A percentile compares a stretch with the other conserved stretches of the same genome.
Conservation (phyloP, 2,329 filamentous ascomycete species). For the Aspergillus sp. region DNA sequence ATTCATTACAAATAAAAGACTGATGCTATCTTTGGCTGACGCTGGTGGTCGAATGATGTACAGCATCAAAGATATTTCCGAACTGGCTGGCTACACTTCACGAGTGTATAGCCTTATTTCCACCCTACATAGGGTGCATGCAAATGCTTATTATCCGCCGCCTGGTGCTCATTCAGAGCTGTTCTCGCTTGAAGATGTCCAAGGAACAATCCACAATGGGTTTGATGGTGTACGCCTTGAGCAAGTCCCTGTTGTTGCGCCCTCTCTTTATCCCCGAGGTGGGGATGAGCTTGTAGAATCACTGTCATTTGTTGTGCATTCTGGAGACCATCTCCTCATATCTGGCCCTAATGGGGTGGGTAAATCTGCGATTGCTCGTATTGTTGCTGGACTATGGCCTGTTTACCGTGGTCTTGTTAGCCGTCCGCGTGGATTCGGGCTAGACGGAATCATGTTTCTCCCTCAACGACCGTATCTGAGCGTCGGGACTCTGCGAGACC, state of each 20-base stretch:
- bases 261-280: constrained; percentile 80
- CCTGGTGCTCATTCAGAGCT: constrained; percentile 70
- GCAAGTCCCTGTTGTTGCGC: constrained; percentile 88
- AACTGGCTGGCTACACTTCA: constrained; percentile 93
- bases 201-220: constrained; percentile 90
- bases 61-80: constrained; percentile 95
- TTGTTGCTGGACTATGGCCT: constrained; percentile 92
- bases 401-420: constrained; percentile 91
- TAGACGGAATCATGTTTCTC: constrained; percentile 97
- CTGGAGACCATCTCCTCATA: constrained; percentile 90
- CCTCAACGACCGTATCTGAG: constrained; percentile 91
- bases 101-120: constrained; percentile 94
- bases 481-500: constrained; percentile 88
- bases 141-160: constrained; percentile 76
- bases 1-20: constrained; percentile 97
- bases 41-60: constrained; percentile 99
- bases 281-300: constrained; percentile 90
- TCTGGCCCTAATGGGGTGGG: constrained; percentile 94
- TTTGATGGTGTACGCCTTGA: constrained; percentile 94
- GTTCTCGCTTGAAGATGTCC: constrained; percentile 85
- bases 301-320: constrained; percentile 82
- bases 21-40: constrained; percentile 96
- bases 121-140: constrained; percentile 89
- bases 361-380: constrained; percentile 82
- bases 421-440: constrained; percentile 73